These are phyloP conservation scores for Mycena alexandri DNA, from an alignment of 768 basidiomycete species.

Conservation along the genomic window DNA sequence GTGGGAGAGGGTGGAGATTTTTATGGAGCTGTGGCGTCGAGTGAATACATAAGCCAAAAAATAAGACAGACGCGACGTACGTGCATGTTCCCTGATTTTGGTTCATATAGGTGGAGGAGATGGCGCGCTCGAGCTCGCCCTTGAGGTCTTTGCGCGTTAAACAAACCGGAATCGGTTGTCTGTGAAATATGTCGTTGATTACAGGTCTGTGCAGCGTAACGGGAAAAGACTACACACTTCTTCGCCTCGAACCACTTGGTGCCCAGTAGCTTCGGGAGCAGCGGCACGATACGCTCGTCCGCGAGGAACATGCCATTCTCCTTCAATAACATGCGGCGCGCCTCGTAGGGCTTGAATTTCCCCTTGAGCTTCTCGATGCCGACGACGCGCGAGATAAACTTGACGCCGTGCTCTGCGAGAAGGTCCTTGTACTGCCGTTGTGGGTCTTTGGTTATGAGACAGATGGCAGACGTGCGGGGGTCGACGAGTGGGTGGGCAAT, in stretches of 20 bases:
- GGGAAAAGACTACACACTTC: slow-evolving; percentile 70
- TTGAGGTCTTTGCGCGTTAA: slow-evolving; percentile 92
- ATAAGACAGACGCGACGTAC: slow-evolving; percentile 60
- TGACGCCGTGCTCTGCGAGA: slow-evolving; percentile 80
- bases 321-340: slow-evolving; percentile 83
- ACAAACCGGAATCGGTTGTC: slow-evolving; percentile 96
- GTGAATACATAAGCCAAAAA: not conserved
- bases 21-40: slow-evolving; percentile 73
- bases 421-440: slow-evolving; percentile 97
- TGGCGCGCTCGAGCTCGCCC: slow-evolving; percentile 90
- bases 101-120: slow-evolving; percentile 96
- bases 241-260: slow-evolving; percentile 94
- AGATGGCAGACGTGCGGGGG: slow-evolving; percentile 84
- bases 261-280: slow-evolving; percentile 89
- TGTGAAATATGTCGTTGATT: slow-evolving; percentile 47
- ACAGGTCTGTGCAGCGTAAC: not conserved
- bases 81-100: slow-evolving; percentile 94
- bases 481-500: slow-evolving; percentile 87
- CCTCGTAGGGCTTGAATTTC: slow-evolving; percentile 89
- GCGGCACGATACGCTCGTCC: slow-evolving; percentile 90
- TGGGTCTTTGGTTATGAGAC: slow-evolving; percentile 95
- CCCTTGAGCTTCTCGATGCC: slow-evolving; percentile 94
- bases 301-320: slow-evolving; percentile 95
- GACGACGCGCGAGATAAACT: slow-evolving; percentile 92
- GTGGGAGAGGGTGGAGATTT: slow-evolving; percentile 83